Evolutionary conservation across 495 filamentous ascomycete species (phyloP), one percentile per base, ranked within the genome.

Genomic region (Penicillium odoratum): DNA sequence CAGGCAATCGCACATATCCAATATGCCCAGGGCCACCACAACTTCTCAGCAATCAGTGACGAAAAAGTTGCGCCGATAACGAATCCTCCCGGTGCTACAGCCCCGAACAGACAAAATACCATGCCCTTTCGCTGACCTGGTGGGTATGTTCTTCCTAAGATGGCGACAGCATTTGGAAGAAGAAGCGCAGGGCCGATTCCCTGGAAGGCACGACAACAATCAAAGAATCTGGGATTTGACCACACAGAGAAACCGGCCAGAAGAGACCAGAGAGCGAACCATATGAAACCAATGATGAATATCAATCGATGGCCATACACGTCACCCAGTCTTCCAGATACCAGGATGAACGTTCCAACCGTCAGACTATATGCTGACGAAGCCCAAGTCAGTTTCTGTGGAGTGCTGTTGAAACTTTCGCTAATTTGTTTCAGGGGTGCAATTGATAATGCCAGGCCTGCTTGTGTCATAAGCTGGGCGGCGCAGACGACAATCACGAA

Each of bases 1-100:
- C 81, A 81, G 7, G 79, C 69, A 53, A 84, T 79, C 7, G 72
- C 79, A 56, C 82, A 75, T 4, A 78, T 74, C 82, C 81, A 90
- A 61, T 81, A 89, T 0, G 77, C 73, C 87, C 87, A 88, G 4
- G 80, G 81, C 85, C 85, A 88, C 74, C 79, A 83, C 7, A 76
- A 70, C 13, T 70, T 56, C 38, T 82, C 64, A 9, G 54, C 55
- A 7, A 61, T 51, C 21, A 64, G 10, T 2, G 57, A 49, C 0
- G 76, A 70, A 55, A 85, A 78, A 4, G 75, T 59, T 0, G 68
- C 69, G 0, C 84, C 85, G 1, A 85, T n/a, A 6, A 77, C 62
- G 38, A 71, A 79, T 0, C 85, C 84, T 4, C 55, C 67, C 4
- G 85, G 85, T 1, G 83, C 83, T 48, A 74, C 73, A 10, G 80